Evolutionary conservation across 192 early-diverging fungal genomes (phyloP).

Genomic region (Thoreauomyces humboldtii): DNA sequence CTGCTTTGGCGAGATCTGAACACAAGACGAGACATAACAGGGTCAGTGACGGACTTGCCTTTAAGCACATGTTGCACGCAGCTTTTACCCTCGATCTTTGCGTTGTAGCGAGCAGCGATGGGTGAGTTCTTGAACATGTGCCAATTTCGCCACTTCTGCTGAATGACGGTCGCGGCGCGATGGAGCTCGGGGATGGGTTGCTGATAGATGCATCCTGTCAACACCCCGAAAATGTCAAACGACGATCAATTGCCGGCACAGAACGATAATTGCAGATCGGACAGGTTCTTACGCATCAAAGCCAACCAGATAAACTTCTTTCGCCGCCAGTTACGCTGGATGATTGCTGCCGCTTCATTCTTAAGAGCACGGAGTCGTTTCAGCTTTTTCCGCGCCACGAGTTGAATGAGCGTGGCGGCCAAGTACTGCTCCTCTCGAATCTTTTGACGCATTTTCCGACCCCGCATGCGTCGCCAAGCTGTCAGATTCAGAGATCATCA

Average conservation of each 20-base stretch:
- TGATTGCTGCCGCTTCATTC: slow-evolving; percentile 48
- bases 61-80: not conserved
- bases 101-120: slow-evolving; percentile 51
- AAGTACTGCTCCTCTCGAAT: slow-evolving; percentile 48
- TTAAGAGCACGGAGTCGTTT: slow-evolving; percentile 42
- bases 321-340: slow-evolving; percentile 54
- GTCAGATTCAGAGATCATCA: not conserved
- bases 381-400: slow-evolving; percentile 50
- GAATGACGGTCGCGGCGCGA: slow-evolving; percentile 46
- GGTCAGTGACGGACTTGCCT: not conserved
- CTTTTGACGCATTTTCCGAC: slow-evolving; percentile 34
- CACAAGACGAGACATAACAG: slow-evolving; percentile 9
- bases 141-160: slow-evolving; percentile 56
- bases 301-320: slow-evolving; percentile 53
- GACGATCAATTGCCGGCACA: too few species aligned
- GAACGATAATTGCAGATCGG: too few species aligned
- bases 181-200: slow-evolving; percentile 52
- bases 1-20: slow-evolving; percentile 25
- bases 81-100: slow-evolving; percentile 45
- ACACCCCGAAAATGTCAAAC: too few species aligned
- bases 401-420: slow-evolving; percentile 52
- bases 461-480: slow-evolving; percentile 50
- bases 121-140: slow-evolving; percentile 55
- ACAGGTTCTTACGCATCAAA: slow-evolving; percentile 47
- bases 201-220: slow-evolving; percentile 51